Conservation (phyloP, 306 rosid species). For the Casuarina glauca region DNA sequence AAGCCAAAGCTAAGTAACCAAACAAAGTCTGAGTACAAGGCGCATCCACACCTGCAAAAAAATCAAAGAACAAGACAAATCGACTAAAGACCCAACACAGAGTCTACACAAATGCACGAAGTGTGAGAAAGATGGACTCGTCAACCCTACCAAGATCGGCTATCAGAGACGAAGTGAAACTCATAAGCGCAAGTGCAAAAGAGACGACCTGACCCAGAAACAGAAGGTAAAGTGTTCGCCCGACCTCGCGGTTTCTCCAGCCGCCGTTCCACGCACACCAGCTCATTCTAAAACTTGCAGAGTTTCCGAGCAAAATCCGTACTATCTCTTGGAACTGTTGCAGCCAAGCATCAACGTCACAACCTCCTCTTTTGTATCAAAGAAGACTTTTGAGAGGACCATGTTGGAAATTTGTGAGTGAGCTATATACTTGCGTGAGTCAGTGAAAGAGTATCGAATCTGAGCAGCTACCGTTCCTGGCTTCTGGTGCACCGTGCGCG, state of each 20-base stretch:
- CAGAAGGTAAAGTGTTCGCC: conserved; percentile 34
- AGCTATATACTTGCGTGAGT: neutral
- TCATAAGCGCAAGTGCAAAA: conserved; percentile 41
- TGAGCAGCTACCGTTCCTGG: conserved; percentile 5
- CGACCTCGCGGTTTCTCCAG: conserved; percentile 32
- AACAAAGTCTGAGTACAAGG: conserved; percentile 53
- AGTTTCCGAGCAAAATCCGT: neutral
- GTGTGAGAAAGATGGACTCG: neutral
- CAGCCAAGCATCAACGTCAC: neutral
- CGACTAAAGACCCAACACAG: neutral
- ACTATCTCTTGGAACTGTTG: neutral
- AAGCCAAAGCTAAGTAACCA: conserved; percentile 45
- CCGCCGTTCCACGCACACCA: conserved; percentile 6
- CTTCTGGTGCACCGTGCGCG: neutral
- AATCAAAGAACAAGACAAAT: neutral
- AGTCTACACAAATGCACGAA: too few species aligned
- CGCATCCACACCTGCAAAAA: conserved; percentile 55
- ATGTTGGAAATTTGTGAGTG: neutral
- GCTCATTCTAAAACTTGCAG: conserved; percentile 30
- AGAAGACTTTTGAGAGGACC: too few species aligned
- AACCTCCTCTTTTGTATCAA: too few species aligned
- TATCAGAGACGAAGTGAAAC: conserved; percentile 62
- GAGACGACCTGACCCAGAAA: conserved; percentile 65
- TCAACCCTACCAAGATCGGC: conserved; percentile 43
- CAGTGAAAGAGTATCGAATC: neutral